Percentiles rank a stretch among this genome's conserved stretches.
These are phyloP conservation scores for Vicia faba DNA, from an alignment of 306 rosid species.

Conservation along the genomic window DNA sequence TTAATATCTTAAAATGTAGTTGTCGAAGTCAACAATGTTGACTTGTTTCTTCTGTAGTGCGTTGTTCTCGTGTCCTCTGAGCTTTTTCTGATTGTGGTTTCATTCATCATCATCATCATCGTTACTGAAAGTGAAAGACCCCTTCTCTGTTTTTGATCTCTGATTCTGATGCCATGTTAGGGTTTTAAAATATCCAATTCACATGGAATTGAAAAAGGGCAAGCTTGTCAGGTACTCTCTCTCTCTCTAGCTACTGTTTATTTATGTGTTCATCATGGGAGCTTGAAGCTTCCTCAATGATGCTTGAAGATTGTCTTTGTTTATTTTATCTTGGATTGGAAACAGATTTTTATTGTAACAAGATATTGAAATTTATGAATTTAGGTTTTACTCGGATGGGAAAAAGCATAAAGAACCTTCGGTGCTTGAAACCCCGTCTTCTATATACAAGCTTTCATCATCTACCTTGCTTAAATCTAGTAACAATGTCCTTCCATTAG, in stretches of 20 bases:
- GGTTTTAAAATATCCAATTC: slow-evolving; percentile 43
- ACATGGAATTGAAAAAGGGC: slow-evolving; percentile 71
- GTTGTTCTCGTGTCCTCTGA: too few relatives aligned
- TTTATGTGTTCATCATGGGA: too few relatives aligned
- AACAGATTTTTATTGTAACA: background rate
- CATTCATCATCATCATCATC: too few relatives aligned
- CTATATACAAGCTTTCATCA: slow-evolving; percentile 53
- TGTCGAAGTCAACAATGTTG: too few relatives aligned
- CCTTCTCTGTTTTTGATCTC: background rate
- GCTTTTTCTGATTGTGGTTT: too few relatives aligned
- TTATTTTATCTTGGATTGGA: too few relatives aligned
- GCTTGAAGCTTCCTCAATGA: too few relatives aligned
- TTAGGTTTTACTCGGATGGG: slow-evolving; percentile 72
- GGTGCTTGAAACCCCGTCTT: slow-evolving; percentile 56
- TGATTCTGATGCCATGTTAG: slow-evolving; percentile 22
- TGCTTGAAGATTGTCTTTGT: too few relatives aligned
- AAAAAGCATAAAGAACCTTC: slow-evolving; percentile 53
- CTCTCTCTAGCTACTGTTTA: too few relatives aligned
- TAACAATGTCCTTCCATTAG: slow-evolving; percentile 49
- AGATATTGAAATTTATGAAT: slow-evolving; percentile 16
- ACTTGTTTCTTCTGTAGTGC: too few relatives aligned
- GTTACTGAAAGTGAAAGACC: too few relatives aligned
- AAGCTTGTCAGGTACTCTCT: slow-evolving; percentile 58
- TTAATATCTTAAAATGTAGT: too few relatives aligned
- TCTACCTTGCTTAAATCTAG: slow-evolving; percentile 52